Conservation (phyloP, 148 eudicot genomes). For the Camellia japonica region DNA sequence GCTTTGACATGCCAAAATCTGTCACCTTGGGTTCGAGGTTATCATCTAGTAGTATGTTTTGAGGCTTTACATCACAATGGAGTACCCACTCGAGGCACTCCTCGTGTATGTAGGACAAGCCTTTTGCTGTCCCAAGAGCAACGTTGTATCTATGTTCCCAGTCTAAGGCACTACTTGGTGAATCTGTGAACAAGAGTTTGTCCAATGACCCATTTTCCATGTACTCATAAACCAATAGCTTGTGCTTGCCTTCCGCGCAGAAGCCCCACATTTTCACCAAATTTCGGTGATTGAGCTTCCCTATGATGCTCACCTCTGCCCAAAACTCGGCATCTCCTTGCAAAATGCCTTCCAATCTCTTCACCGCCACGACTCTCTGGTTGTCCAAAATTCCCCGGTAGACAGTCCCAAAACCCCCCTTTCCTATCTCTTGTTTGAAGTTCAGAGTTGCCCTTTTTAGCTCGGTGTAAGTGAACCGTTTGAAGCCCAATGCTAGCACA, state of each 20-base stretch:
- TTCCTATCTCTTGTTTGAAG: constrained; percentile 16
- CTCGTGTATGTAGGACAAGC: constrained; percentile 17
- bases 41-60: constrained; percentile 15
- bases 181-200: constrained; percentile 5
- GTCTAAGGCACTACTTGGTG: background rate
- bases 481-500: constrained; percentile 5
- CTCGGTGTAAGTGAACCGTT: constrained; percentile 4
- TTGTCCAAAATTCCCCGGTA: constrained; percentile 8
- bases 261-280: constrained; percentile 10
- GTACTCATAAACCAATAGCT: constrained; percentile 13
- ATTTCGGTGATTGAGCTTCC: constrained; percentile 6
- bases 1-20: constrained; percentile 24
- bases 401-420: constrained; percentile 16
- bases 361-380: constrained; percentile 5
- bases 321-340: constrained; percentile 15
- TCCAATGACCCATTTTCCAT: constrained; percentile 20
- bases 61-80: constrained; percentile 21
- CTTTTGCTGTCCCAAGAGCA: constrained; percentile 23
- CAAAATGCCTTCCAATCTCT: constrained; percentile 8
- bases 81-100: constrained; percentile 23
- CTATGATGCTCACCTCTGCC: constrained; percentile 15
- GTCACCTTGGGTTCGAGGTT: constrained; percentile 8
- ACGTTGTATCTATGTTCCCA: constrained; percentile 13
- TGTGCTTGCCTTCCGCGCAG: constrained; percentile 1
- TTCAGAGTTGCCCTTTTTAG: constrained; percentile 11